These are phyloP conservation scores for Xanthoconium separans DNA, from an alignment of 1,284 basidiomycete genomes.

Conservation along the genomic window DNA sequence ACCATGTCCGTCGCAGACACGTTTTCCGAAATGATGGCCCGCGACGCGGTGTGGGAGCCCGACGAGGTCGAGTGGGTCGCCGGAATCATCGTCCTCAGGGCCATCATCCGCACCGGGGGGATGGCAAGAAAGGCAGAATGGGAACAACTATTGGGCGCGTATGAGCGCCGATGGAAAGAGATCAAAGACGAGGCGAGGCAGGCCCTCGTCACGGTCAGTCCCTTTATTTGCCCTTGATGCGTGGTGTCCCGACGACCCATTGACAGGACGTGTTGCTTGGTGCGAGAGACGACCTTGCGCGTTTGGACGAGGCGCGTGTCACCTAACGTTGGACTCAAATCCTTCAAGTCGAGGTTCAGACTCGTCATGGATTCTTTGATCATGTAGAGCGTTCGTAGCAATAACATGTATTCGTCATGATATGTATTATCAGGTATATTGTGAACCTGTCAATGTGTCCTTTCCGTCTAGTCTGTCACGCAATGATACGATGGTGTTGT, in stretches of 20 bases:
- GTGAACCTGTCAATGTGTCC: neutral
- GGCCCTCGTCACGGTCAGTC: slow-evolving; percentile 51
- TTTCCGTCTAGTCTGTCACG: neutral
- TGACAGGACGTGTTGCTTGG: slow-evolving; percentile 45
- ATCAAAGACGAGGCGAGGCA: slow-evolving; percentile 62
- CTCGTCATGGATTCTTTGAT: neutral
- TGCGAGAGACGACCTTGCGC: slow-evolving; percentile 45
- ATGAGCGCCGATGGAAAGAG: slow-evolving; percentile 61
- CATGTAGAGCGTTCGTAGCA: neutral
- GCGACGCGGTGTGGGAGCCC: slow-evolving; percentile 58
- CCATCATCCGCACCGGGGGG: slow-evolving; percentile 49
- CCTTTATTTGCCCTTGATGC: neutral
- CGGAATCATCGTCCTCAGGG: slow-evolving; percentile 52
- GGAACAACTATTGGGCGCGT: slow-evolving; percentile 48
- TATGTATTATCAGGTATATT: neutral
- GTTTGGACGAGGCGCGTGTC: slow-evolving; percentile 36
- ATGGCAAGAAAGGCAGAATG: slow-evolving; percentile 46
- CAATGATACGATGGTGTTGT: neutral
- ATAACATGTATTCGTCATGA: neutral
- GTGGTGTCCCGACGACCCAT: neutral
- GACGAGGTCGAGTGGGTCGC: slow-evolving; percentile 67
- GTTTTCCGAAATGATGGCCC: slow-evolving; percentile 54
- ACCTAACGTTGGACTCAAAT: slow-evolving; percentile 1
- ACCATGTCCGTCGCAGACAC: slow-evolving; percentile 13
- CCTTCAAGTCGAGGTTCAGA: neutral